Conservation (phyloP, 805 yeast species). For the Starmerella lactis-condensi region DNA sequence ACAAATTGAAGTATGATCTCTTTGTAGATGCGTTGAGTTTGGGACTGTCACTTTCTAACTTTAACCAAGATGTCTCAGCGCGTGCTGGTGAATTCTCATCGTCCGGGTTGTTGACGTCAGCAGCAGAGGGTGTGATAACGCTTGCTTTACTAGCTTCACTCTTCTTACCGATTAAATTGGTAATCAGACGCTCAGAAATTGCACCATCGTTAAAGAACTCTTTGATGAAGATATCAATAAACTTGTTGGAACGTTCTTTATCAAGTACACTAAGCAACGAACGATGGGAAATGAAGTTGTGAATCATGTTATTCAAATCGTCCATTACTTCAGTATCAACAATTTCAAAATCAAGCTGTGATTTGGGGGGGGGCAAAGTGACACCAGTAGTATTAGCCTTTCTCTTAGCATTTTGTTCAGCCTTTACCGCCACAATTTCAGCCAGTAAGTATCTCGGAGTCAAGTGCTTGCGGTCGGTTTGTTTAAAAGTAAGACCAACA, state of each 20-base stretch:
- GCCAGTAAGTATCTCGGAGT: slow-evolving; percentile 80
- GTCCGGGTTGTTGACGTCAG: slow-evolving; percentile 5
- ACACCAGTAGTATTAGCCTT: slow-evolving; percentile 34
- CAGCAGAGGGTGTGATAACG: slow-evolving; percentile 4
- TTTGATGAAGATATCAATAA: slow-evolving; percentile 50
- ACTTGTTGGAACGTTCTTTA: slow-evolving; percentile 54
- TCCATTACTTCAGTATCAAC: slow-evolving; percentile 47
- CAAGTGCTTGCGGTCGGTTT: slow-evolving; percentile 79
- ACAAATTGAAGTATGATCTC: slow-evolving; percentile 46
- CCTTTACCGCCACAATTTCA: slow-evolving; percentile 79
- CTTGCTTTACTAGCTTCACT: slow-evolving; percentile 3
- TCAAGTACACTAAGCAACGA: slow-evolving; percentile 66
- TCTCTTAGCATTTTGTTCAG: slow-evolving; percentile 76
- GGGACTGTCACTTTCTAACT: slow-evolving; percentile 15
- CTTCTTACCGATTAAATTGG: slow-evolving; percentile 1
- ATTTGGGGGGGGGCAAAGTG: slow-evolving; percentile 61
- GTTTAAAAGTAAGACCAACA: slow-evolving; percentile 87
- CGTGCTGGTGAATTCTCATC: slow-evolving; percentile 1
- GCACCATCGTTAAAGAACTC: slow-evolving; percentile 39
- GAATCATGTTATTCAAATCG: slow-evolving; percentile 54
- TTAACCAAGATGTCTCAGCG: slow-evolving; percentile 15
- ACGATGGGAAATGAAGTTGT: slow-evolving; percentile 45
- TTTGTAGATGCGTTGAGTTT: slow-evolving; percentile 15
- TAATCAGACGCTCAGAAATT: slow-evolving; percentile 1
- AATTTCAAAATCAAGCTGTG: slow-evolving; percentile 45